A percentile compares a stretch with the other conserved stretches of the same genome.
Evolutionary conservation across 108 stramenopile genomes (phyloP).

Genomic region (Cylindrotheca fusiformis): DNA sequence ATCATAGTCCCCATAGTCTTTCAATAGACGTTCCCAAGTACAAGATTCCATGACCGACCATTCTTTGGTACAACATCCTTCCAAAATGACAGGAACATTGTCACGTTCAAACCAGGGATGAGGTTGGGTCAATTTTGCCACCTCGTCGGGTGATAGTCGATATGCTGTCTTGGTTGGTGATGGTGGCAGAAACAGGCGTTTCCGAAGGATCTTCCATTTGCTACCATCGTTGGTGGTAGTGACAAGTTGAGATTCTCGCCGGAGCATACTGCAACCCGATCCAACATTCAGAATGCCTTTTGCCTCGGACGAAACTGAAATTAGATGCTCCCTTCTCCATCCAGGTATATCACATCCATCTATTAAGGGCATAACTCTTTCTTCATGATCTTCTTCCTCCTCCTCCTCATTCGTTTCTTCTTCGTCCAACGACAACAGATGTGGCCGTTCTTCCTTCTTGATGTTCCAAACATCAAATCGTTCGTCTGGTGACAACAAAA

Average conservation of each 20-base stretch:
- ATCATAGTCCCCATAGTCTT: constrained; percentile 54
- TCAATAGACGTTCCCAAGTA: constrained; percentile 46
- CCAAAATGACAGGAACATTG: constrained; percentile 67
- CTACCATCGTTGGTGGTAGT: neutral
- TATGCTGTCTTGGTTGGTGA: neutral
- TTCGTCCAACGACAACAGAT: constrained; percentile 37
- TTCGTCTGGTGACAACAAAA: constrained; percentile 55
- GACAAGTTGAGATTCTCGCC: constrained; percentile 60
- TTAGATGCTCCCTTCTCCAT: constrained; percentile 53
- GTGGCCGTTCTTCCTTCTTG: constrained; percentile 74
- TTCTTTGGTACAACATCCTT: constrained; percentile 43
- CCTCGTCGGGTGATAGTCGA: constrained; percentile 8
- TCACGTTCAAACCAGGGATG: constrained; percentile 59
- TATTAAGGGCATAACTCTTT: constrained; percentile 39
- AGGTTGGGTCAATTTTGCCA: constrained; percentile 2
- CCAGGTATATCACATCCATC: constrained; percentile 82
- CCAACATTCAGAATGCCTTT: constrained; percentile 60
- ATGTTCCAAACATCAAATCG: constrained; percentile 71
- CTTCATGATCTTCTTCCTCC: constrained; percentile 10
- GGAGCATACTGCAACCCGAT: constrained; percentile 52
- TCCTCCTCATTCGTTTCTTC: neutral
- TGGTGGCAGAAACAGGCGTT: constrained; percentile 27
- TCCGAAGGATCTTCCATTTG: constrained; percentile 39
- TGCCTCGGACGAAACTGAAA: constrained; percentile 19
- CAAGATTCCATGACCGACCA: constrained; percentile 69